Evolutionary conservation across 139 green algal species (phyloP).

Genomic region (Gonium pectorale): DNA sequence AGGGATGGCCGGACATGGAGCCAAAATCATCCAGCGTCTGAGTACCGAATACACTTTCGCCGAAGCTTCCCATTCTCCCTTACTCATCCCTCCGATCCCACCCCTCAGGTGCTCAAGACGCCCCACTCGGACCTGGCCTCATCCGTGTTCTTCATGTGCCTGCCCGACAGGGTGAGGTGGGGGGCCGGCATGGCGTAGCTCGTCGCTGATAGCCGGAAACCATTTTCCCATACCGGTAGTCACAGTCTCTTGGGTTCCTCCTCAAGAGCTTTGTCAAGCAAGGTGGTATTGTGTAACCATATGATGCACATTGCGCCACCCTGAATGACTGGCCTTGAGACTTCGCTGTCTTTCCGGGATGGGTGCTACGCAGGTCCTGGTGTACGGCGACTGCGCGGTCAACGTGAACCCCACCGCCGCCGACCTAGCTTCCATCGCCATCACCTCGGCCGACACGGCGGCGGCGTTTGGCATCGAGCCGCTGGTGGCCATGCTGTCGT

Average conservation of each 20-base stretch:
- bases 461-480: constrained; percentile 89
- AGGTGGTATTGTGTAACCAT: too few species aligned
- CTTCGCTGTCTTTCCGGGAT: too few species aligned
- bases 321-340: too few species aligned
- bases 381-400: constrained; percentile 94
- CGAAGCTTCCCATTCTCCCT: too few species aligned
- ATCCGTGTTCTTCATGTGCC: constrained; percentile 96
- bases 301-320: too few species aligned
- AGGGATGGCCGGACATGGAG: too few species aligned
- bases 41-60: too few species aligned
- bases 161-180: constrained; percentile 80
- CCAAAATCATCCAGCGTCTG: too few species aligned
- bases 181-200: background rate
- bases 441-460: constrained; percentile 84
- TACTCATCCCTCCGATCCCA: background rate
- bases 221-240: too few species aligned
- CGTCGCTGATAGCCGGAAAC: too few species aligned
- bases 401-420: constrained; percentile 81
- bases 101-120: constrained; percentile 11
- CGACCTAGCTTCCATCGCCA: constrained; percentile 87
- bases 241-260: too few species aligned
- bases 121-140: constrained; percentile 72
- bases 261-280: too few species aligned
- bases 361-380: constrained; percentile 81
- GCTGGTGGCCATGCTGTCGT: constrained; percentile 92